Base-by-base conservation (phyloP, 2,329 filamentous ascomycete species). In the Aspergillus transmontanensis region DNA sequence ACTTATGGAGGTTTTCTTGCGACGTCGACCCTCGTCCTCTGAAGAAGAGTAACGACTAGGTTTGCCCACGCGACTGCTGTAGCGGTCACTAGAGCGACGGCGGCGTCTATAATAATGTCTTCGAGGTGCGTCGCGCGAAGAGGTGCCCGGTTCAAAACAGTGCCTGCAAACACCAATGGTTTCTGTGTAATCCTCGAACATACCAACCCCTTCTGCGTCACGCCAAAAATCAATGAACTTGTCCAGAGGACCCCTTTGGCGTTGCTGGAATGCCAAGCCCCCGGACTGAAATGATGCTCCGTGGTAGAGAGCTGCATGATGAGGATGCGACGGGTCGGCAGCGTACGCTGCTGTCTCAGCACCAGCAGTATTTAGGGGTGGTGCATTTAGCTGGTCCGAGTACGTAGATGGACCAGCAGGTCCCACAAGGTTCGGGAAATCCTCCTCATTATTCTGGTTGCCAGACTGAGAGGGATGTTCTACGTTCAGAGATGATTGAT, bases 111-210 rank as follows among this genome's bases (percentile, higher is more conserved):
- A 86, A 68, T 87, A 78, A 70, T 90, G 87, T 66, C 84, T 85
- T 58, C 87, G 81, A 6, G 87, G 87, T 0, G 87, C 87, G 71
- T 89, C 83, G 63, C 77, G 73, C 3, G 84, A 82, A 4, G 80
- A 83, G 19, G 84, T 85, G 10, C 83, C 81, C 7, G 87, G 87
- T 64, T 89, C 86, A 69, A 90, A 90, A 72, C 87, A 90, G 68
- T 87, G 80, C 66, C 84, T 87, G 77, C 87, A 90, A 2, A 89
- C 84, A 26, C 87, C 87, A 68, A 89, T 89, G 63, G 85, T 84
- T 74, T 90, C 86, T 1, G 87, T 89, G 69, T 90, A 90, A 71
- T 89, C 87, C 73, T 90, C 87, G 78, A 88, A 89, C 71, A 85
- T 84, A 21, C 82, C 83, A 0, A 89, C 86, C n/a, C 87, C 87